phyloP scores from a whole-genome alignment of 1,139 yeast species.

The Yamadazyma dushanensis region DNA sequence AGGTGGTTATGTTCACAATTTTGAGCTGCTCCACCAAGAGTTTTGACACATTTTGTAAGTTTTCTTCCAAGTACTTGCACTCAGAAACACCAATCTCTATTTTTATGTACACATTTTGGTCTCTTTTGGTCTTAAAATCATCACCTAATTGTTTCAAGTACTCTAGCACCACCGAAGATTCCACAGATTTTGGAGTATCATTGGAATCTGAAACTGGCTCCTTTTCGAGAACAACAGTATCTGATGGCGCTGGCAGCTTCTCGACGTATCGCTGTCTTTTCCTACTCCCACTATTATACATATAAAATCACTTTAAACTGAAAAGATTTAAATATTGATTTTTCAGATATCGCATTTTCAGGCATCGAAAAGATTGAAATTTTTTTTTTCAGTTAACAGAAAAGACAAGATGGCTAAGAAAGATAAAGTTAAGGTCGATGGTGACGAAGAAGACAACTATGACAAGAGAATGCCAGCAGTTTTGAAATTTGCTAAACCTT shows the following conservation, averaged over 20 bases:
- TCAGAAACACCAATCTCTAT: constrained; percentile 29
- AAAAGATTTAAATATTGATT: neutral
- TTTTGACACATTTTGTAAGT: constrained; percentile 11
- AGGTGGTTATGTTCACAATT: constrained; percentile 22
- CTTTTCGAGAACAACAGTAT: neutral
- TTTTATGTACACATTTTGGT: constrained; percentile 16
- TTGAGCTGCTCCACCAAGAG: constrained; percentile 19
- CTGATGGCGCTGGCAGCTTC: neutral
- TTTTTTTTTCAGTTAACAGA: constrained; percentile 9
- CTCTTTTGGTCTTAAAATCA: constrained; percentile 6
- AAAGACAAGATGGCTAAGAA: constrained; percentile 47
- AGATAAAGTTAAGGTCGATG: constrained; percentile 33
- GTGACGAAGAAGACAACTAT: constrained; percentile 75
- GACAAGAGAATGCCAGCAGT: constrained; percentile 89
- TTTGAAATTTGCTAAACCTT: constrained; percentile 89
- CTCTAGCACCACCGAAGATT: constrained; percentile 3
- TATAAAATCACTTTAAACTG: neutral
- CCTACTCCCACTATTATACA: neutral
- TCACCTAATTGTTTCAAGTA: constrained; percentile 9
- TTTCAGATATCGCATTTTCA: constrained; percentile 14
- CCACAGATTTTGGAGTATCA: neutral
- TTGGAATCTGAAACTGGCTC: no score
- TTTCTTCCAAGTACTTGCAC: constrained; percentile 23
- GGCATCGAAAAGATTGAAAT: constrained; percentile 12
- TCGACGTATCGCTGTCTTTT: neutral